A percentile compares a stretch with the other conserved stretches of the same genome.
Evolutionary conservation across 202 grass and related monocot genomes (phyloP).

Genomic region (Dendrocalamus latiflorus): DNA sequence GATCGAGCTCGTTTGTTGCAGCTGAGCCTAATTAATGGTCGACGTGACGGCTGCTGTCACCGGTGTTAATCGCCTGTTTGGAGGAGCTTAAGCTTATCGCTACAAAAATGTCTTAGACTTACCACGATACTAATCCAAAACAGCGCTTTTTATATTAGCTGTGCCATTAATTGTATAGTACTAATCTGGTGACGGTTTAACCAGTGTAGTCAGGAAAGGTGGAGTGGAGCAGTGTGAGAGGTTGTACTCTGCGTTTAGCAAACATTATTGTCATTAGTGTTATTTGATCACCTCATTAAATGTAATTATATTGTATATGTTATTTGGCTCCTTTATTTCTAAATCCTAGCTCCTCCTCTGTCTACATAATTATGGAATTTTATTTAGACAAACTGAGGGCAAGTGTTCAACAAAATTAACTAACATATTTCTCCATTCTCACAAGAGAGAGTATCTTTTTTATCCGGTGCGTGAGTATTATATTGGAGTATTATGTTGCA

Average conservation of each 20-base stretch:
- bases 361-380: not conserved
- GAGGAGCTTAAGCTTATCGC: not conserved
- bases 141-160: not conserved
- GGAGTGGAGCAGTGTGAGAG: not conserved
- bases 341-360: too few relatives aligned
- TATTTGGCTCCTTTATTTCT: too few relatives aligned
- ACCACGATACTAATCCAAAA: not conserved
- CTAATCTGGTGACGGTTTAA: not conserved
- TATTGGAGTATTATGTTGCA: not conserved
- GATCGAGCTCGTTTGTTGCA: not conserved
- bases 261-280: not conserved
- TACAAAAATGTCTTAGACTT: not conserved
- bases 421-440: too few relatives aligned
- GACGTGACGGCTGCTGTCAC: slow-evolving; percentile 10
- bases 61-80: not conserved
- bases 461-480: not conserved
- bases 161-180: not conserved
- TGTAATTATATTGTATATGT: too few relatives aligned
- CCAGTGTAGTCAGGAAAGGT: too few relatives aligned
- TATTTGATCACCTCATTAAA: too few relatives aligned
- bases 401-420: not conserved
- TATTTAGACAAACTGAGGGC: not conserved
- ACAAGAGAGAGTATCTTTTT: not conserved
- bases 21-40: slow-evolving; percentile 22
- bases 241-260: not conserved